Conservation (phyloP, 805 yeast species). For the Sugiyamaella lignohabitans region DNA sequence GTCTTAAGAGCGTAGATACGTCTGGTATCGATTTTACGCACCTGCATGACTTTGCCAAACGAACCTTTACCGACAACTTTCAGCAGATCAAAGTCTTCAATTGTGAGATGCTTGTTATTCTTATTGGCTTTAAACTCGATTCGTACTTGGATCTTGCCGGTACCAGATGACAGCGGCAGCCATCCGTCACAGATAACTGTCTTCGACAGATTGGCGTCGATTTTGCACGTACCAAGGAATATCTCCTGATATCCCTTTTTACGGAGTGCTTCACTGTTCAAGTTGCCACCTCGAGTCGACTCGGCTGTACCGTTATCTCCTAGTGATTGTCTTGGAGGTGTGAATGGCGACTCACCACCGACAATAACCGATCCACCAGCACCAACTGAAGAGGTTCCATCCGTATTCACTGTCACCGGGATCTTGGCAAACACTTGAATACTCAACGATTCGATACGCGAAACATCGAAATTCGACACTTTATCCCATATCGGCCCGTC, state of each 20-base stretch:
- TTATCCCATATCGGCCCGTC: constrained; percentile 78
- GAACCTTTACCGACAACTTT: constrained; percentile 98
- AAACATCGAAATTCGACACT: constrained; percentile 85
- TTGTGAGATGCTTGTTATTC: constrained; percentile 52
- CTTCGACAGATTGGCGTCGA: constrained; percentile 34
- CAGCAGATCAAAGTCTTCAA: constrained; percentile 86
- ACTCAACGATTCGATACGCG: constrained; percentile 57
- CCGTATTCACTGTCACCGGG: background rate
- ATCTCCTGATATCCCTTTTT: constrained; percentile 50
- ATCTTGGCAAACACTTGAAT: constrained; percentile 74
- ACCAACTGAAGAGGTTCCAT: background rate
- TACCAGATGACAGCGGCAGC: constrained; percentile 25
- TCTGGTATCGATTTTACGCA: constrained; percentile 88
- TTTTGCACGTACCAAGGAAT: constrained; percentile 63
- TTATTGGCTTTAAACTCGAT: constrained; percentile 63
- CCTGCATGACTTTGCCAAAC: constrained; percentile 99
- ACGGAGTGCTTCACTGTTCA: constrained; percentile 1
- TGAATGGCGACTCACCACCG: constrained; percentile 5
- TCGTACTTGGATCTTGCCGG: constrained; percentile 38
- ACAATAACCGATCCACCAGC: constrained; percentile 8
- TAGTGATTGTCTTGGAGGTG: constrained; percentile 3
- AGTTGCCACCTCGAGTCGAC: constrained; percentile 2
- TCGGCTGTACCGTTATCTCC: no score
- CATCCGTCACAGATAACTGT: constrained; percentile 15
- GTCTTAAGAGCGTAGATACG: constrained; percentile 94